phyloP scores from a whole-genome alignment of 1,139 yeast species.

The Chernovozyma sophiae-reginae region DNA sequence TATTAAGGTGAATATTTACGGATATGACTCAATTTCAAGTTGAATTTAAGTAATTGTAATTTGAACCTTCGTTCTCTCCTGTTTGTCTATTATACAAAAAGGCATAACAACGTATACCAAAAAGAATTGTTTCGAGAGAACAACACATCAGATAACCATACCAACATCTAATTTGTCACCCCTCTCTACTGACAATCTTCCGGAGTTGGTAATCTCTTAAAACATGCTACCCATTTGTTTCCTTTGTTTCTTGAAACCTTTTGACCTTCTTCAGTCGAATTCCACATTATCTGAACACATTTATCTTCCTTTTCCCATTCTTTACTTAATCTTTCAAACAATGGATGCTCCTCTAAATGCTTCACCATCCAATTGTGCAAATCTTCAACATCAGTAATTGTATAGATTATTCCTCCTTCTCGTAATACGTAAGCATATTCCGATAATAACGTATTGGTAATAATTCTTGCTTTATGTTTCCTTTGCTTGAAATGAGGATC shows the following conservation, averaged over 20 bases:
- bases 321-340: slow-evolving; percentile 72
- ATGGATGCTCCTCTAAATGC: slow-evolving; percentile 86
- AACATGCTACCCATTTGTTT: slow-evolving; percentile 83
- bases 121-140: too few species aligned
- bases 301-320: slow-evolving; percentile 79
- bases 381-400: slow-evolving; percentile 94
- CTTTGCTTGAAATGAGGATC: slow-evolving; percentile 98
- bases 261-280: slow-evolving; percentile 95
- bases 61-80: too few species aligned
- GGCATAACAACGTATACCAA: too few species aligned
- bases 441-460: slow-evolving; percentile 79
- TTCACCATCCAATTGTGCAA: slow-evolving; percentile 95
- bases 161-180: too few species aligned
- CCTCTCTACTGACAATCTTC: slow-evolving; percentile 23
- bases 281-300: slow-evolving; percentile 84
- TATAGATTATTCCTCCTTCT: slow-evolving; percentile 86
- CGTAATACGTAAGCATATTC: slow-evolving; percentile 89
- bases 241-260: slow-evolving; percentile 92
- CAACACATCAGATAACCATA: too few species aligned
- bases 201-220: slow-evolving; percentile 66
- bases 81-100: too few species aligned
- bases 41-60: too few species aligned
- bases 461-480: slow-evolving; percentile 94
- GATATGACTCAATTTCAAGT: background rate
- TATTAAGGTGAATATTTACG: background rate